phyloP scores from a whole-genome alignment of 768 basidiomycete species.

The Mycena haematopus region DNA sequence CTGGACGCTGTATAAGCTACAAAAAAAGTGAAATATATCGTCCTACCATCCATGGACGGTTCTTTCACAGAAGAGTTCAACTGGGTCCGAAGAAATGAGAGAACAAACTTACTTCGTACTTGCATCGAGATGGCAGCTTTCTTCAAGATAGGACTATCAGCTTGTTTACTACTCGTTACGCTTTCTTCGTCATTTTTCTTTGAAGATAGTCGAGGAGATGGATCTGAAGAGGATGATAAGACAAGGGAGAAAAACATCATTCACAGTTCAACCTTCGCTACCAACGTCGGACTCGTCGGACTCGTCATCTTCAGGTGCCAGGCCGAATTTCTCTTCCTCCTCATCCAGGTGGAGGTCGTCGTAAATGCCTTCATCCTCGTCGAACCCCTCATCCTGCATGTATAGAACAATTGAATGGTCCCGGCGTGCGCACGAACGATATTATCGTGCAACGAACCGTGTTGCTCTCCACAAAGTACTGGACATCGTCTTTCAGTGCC shows the following conservation, averaged over 20 bases:
- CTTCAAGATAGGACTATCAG: slow-evolving; percentile 82
- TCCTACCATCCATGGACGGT: slow-evolving; percentile 71
- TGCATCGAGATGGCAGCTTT: slow-evolving; percentile 70
- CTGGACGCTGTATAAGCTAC: slow-evolving; percentile 28
- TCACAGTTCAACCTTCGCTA: slow-evolving; percentile 64
- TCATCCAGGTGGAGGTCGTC: slow-evolving; percentile 97
- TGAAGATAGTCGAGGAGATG: slow-evolving; percentile 65
- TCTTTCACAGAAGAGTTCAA: slow-evolving; percentile 49
- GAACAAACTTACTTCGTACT: slow-evolving; percentile 67
- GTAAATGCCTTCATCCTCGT: slow-evolving; percentile 96
- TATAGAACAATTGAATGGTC: slow-evolving; percentile 31
- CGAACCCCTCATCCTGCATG: slow-evolving; percentile 91
- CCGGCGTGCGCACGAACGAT: slow-evolving; percentile 5
- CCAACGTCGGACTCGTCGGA: slow-evolving; percentile 78
- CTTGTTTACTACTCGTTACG: slow-evolving; percentile 73
- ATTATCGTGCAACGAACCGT: slow-evolving; percentile 63
- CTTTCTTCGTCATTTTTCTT: slow-evolving; percentile 88
- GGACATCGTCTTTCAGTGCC: slow-evolving; percentile 90
- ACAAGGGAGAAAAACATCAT: neutral
- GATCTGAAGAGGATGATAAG: slow-evolving; percentile 46
- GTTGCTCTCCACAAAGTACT: slow-evolving; percentile 96
- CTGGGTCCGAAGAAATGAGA: slow-evolving; percentile 9
- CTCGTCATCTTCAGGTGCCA: slow-evolving; percentile 77
- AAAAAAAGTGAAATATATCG: neutral
- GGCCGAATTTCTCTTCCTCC: slow-evolving; percentile 92